These are phyloP conservation scores for Erodium texanum DNA, from an alignment of 441 rosid genomes.

Conservation along the genomic window DNA sequence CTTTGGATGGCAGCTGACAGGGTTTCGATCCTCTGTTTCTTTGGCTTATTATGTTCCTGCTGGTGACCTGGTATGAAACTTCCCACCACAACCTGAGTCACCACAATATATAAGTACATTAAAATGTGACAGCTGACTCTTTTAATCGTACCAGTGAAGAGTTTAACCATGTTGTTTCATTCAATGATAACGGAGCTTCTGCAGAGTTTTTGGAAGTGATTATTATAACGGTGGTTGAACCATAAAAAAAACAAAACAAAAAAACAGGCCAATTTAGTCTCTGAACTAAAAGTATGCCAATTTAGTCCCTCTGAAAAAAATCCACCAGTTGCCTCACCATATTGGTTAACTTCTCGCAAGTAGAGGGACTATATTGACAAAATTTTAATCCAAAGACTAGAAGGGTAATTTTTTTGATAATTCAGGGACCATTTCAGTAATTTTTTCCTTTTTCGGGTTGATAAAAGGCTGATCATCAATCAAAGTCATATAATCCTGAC, in stretches of 20 bases:
- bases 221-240: background rate
- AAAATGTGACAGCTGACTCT: background rate
- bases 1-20: conserved; percentile 22
- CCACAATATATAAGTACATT: background rate
- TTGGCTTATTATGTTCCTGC: conserved; percentile 54
- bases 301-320: background rate
- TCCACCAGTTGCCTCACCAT: background rate
- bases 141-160: background rate
- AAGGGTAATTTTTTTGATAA: background rate
- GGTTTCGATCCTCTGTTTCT: conserved; percentile 44
- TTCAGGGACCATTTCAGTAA: background rate
- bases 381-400: background rate
- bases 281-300: background rate
- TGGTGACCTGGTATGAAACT: conserved; percentile 84
- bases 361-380: too few relatives aligned
- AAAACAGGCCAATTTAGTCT: background rate
- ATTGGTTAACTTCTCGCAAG: too few relatives aligned
- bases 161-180: background rate
- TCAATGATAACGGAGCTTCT: background rate
- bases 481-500: too few relatives aligned
- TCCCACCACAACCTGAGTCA: conserved; percentile 71
- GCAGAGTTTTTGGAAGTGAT: background rate
- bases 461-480: too few relatives aligned
- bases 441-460: too few relatives aligned
- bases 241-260: too few relatives aligned